Base-by-base conservation (phyloP, 2,329 filamentous ascomycete species). In the Fusarium transvaalense region DNA sequence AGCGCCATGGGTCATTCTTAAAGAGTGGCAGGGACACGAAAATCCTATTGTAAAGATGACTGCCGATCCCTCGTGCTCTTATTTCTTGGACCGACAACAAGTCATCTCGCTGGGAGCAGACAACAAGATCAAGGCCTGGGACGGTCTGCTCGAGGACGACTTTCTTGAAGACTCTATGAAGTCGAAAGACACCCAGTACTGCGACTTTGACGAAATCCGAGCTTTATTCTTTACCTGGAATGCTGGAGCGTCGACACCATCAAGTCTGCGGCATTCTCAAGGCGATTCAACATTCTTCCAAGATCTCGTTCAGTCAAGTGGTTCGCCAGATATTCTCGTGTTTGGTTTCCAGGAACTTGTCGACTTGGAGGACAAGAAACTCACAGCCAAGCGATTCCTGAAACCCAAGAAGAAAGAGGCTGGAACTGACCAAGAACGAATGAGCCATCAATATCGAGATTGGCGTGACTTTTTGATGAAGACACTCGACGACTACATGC, bases 341-440 rank as follows among this genome's bases (percentile, higher is more conserved):
- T 99, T 99, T 82, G 95, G 94, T 2, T 99, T 99, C 78, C 96
- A 99, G 78, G 96, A 99, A 79, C 85, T 99, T n/a, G 96, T 99
- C 6, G 96, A 99, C 76, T 84, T 99, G 10, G 96, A 99, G 78
- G 93, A 99, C 81, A 98, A 98, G 82, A 97, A 94, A 71, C 92
- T 97, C 51, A 98, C 95, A 23, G 96, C 96, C n/a, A 97, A 96
- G 81, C 93, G 92, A 56, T 89, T 98, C 71, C 91, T 98, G 77
- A 96, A 94, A 76, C 93, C 92, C 72, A 96, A 96, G 78, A 97
- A 97, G 76, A 92, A 93, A 74, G 89, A 92, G 74, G 89, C 92
- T 31, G 89, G 91, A 13, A 89, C 91, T 2, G 91, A 93, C 51
- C 90, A 92, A 73, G 94, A 97, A 78, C 89, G 94, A 71, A 98